Evolutionary conservation across 2,329 filamentous ascomycete species (phyloP), one percentile per base, ranked within the genome.

Genomic region (Neofusicoccum cordaticola): DNA sequence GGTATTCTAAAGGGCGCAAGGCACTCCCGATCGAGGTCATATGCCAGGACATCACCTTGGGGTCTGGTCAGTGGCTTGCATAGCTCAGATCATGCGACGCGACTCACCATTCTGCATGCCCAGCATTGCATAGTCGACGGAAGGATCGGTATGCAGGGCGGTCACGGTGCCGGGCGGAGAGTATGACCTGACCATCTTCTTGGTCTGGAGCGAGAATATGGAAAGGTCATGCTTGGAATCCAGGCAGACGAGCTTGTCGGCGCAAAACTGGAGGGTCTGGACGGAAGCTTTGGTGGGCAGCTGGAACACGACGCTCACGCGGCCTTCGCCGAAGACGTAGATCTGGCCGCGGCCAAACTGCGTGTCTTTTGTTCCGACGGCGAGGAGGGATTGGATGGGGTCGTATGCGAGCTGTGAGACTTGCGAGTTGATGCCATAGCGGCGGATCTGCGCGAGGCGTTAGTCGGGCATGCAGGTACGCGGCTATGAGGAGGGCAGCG

Each of bases 101-200:
- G 17, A 75, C 76, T 37, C 69, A 84, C 83, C 93, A 72, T 85
- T 91, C 68, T 91, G 87, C 67, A 93, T 81, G 12, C 93, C 95
- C 50, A 98, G 81, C 67, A 99, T 90, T 42, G 90, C 92, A 87
- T 96, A 99, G 76, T 99, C 95, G 66, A 99, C 83, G 80, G 92
- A 91, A 0, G 94, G 92, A 74, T 99, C 95, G 7, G 90, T 93
- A 65, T 90, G 84, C 71, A 98, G 75, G 37, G 86, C 85, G 13
- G 87, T 88, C 19, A 93, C 91, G 56, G 88, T 84, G 5, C 92
- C 93, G 0, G 92, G 91, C 9, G 92, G 89, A 3, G 90, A 86
- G 73, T 93, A 90, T 39, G 87, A 87, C 31, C 87, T 86, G 44
- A 92, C 69, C 63, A 89, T 83, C 63, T 82, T 83, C 70, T 88